Evolutionary conservation across 257 asterid species (phyloP).

Genomic region (Thymus mandschuricus): DNA sequence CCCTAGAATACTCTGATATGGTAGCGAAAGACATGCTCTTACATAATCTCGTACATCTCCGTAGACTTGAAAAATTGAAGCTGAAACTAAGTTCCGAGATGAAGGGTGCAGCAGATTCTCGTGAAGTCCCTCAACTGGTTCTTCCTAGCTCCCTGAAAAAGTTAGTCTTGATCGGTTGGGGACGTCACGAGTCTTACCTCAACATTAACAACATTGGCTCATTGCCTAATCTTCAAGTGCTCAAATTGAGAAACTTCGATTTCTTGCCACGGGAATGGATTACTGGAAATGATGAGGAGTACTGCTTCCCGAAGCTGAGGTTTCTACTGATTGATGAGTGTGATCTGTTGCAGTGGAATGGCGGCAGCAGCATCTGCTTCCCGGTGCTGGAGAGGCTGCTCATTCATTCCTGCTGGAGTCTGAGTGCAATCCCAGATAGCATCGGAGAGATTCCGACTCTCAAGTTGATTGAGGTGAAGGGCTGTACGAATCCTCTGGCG

Average conservation of each 20-base stretch:
- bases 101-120: not conserved
- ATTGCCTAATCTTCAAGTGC: constrained; percentile 27
- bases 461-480: not conserved
- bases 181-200: not conserved
- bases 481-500: not conserved
- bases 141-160: not conserved
- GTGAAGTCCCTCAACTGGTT: not conserved
- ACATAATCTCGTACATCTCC: constrained; percentile 10
- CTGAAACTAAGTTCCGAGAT: not conserved
- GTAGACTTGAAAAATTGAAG: not conserved
- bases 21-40: not conserved
- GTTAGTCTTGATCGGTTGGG: not conserved
- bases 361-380: not conserved
- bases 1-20: not conserved
- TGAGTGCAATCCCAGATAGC: not conserved
- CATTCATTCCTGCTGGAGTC: not conserved
- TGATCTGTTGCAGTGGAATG: not conserved
- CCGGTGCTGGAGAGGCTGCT: constrained; percentile 2
- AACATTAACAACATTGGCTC: not conserved
- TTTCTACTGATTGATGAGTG: not conserved
- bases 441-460: constrained; percentile 13
- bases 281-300: not conserved
- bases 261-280: not conserved
- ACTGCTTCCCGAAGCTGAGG: not conserved
- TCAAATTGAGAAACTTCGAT: not conserved